Base-by-base conservation (phyloP, 192 early-diverging fungal species). In the Obelidium mucronatum region DNA sequence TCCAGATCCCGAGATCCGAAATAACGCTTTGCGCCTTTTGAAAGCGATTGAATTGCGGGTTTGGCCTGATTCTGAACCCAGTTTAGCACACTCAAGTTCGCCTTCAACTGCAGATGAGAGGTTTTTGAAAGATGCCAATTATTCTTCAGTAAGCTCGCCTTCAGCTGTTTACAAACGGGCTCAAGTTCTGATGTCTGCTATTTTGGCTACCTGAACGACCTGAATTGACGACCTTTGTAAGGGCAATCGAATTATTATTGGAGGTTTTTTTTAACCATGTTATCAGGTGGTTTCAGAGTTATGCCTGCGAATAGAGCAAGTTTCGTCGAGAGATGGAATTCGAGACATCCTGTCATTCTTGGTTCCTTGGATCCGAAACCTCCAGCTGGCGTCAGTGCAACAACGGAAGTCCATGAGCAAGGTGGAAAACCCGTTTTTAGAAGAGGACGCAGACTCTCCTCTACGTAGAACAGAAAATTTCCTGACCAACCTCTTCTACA, bases 161-260 rank as follows among this genome's bases (percentile, higher is more conserved):
- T 91, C 94, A 0, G 85, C 88, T 5, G 88, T 95, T 26, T 96
- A 94, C 81, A 93, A 94, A 40, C 86, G 91, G 75, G 89, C 92
- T 0, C 94, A 96, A 79, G 83, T 87, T 34, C 77, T 86, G 2
- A 76, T 93, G 19, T 95, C 93, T 0, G 81, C 90, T 1, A 78
- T 91, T 3, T 68, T 95, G 5, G 93, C 94, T 4, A 80, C n/a
- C 86, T 33, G 88, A 90, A 59, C 78, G 87, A 42, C 80, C 87
- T 3, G 89, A 90, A 6, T 77, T 92, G 53, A 92, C 94, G 0
- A 82, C 88, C 68, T 87, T 89, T 77, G 85, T 86, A 75, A 69
- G 55, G 48, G 11, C 11, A 13, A 22, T 58, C 26, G 40, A 26
- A 3, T 71, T 39, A 37, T 22, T 60, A 13, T 30, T 39, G 2